Evolutionary conservation across 352 stramenopile genomes (phyloP), one percentile per base, ranked within the genome.

Genomic region (Phytophthora melonis): DNA sequence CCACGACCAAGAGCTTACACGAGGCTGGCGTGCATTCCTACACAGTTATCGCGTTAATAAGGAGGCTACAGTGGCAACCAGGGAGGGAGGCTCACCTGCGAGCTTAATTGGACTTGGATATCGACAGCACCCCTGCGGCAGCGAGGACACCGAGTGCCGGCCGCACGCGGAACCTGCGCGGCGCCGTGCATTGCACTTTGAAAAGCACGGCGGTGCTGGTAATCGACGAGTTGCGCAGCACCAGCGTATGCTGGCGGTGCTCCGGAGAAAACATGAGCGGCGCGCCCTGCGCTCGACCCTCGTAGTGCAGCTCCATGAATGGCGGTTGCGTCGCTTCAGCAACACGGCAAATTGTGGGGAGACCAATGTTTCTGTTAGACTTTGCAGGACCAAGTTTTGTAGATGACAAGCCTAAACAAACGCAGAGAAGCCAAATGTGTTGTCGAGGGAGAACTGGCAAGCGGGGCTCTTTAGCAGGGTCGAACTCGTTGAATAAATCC

Each of bases 111-210:
- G 21, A 87, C 59, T 27, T 75, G 57, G 36, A 88, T 74, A 6
- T 21, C 39, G 1, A 71, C 30, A 5, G 19, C 21, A 27, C 69
- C 65, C 0, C 58, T 23, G 72, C 34, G 13, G 39, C 6, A 5
- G 78, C 11, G 14, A 72, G 69, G 21, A 70, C 2, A 0, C 70
- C 75, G 0, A 86, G 23, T 23, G 72, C 58, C 1, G 78, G 80
- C 13, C 73, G 77, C 50, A 87, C 79, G 21, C 82, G 78, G 13
- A 89, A 77, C 27, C 72, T 77, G 18, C 61, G 72, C 47, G 78
- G 75, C 5, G 66, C 72, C 21, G 80, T 86, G 68, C 75, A 75
- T 49, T 86, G 82, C 27, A 89, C 71, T 67, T 88, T 88, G 66
- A 86, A 82, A 16, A 88, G 62, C 23, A 67, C 66, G 16, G 45